Percentiles rank a stretch among this genome's conserved stretches.
Conservation (phyloP, 164 flowering plant species). For the Santalum album region DNA sequence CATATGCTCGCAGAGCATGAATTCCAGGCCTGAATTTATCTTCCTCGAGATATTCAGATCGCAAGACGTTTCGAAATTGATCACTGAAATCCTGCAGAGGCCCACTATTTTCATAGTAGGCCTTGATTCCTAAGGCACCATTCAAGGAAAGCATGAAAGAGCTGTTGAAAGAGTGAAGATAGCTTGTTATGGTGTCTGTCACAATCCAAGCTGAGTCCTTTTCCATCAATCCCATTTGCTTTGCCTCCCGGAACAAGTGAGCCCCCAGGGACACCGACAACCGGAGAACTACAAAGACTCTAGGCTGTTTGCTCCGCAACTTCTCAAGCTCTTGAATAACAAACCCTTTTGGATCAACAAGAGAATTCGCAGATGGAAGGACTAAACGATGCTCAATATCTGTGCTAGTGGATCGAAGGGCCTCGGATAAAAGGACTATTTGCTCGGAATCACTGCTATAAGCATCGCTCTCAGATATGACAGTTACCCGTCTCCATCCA, state of each 20-base stretch:
- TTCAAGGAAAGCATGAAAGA: conserved; percentile 20
- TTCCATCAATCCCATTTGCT: not conserved
- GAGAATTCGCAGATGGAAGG: conserved; percentile 22
- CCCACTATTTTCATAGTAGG: conserved; percentile 4
- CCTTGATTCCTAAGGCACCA: conserved; percentile 33
- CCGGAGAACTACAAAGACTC: conserved; percentile 26
- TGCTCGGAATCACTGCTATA: conserved; percentile 23
- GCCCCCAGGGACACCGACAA: conserved; percentile 13
- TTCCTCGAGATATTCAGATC: not conserved
- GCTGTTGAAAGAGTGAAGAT: conserved; percentile 20
- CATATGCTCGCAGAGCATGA: not conserved
- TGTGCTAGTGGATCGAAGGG: conserved; percentile 17
- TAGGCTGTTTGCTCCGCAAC: conserved; percentile 13
- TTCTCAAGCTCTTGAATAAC: conserved; percentile 14
- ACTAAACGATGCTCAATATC: conserved; percentile 26
- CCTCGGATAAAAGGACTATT: conserved; percentile 17
- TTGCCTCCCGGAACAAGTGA: conserved; percentile 19
- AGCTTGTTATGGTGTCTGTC: conserved; percentile 17
- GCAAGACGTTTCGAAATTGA: not conserved
- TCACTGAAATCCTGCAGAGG: not conserved
- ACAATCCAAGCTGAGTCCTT: conserved; percentile 25
- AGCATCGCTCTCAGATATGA: conserved; percentile 33
- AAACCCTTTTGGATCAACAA: conserved; percentile 10
- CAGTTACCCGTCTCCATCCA: conserved; percentile 27
- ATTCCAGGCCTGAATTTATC: not conserved